Evolutionary conservation across 352 stramenopile species (phyloP).

Genomic region (Globisporangium solare): DNA sequence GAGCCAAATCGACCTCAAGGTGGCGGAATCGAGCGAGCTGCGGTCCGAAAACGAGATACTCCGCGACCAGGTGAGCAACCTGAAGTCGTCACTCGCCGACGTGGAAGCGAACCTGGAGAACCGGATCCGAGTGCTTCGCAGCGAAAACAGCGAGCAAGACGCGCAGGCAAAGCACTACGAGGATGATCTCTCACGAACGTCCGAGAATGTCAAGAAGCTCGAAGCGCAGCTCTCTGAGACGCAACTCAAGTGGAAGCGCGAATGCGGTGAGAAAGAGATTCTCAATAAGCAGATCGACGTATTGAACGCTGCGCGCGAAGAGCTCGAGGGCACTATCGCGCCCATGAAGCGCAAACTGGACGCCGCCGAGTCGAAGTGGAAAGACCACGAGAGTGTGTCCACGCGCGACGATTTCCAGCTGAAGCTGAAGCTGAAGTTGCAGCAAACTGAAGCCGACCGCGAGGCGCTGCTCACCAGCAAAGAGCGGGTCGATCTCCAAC

Average conservation of each 20-base stretch:
- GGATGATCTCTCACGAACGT: conserved; percentile 18
- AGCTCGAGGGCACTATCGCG: conserved; percentile 11
- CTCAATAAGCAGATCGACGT: conserved; percentile 11
- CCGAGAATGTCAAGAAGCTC: conserved; percentile 14
- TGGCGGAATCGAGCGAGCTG: conserved; percentile 16
- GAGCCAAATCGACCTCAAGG: conserved; percentile 21
- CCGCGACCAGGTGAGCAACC: conserved; percentile 23
- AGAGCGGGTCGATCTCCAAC: conserved; percentile 25
- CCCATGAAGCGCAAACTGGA: conserved; percentile 17
- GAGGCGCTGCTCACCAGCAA: conserved; percentile 20
- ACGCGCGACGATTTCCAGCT: conserved; percentile 21
- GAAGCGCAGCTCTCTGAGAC: conserved; percentile 12
- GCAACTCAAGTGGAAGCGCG: conserved; percentile 15
- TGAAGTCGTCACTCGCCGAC: conserved; percentile 17
- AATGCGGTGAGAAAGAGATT: conserved; percentile 15
- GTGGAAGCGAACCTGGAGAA: conserved; percentile 19
- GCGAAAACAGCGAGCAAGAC: conserved; percentile 26
- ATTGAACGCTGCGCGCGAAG: conserved; percentile 12
- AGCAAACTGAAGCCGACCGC: conserved; percentile 25
- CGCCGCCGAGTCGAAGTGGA: conserved; percentile 17
- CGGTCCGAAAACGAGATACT: conserved; percentile 25
- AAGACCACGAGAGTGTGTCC: conserved; percentile 9
- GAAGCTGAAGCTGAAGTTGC: conserved; percentile 36
- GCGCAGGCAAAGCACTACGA: conserved; percentile 17
- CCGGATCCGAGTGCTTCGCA: conserved; percentile 21